These are phyloP conservation scores for Collybiopsis luxurians DNA, from an alignment of 768 basidiomycete species.

Conservation along the genomic window DNA sequence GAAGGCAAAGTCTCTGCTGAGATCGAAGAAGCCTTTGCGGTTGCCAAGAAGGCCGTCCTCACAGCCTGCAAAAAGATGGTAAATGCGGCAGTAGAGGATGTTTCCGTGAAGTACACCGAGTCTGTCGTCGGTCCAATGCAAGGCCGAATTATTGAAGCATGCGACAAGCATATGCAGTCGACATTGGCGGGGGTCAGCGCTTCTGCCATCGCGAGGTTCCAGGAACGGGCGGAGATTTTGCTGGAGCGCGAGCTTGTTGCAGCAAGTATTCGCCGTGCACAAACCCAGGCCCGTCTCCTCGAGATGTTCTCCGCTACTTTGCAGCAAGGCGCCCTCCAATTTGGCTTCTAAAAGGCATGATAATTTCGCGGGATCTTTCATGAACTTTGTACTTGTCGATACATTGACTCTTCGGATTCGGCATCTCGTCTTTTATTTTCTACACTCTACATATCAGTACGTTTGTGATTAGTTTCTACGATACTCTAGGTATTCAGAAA, in stretches of 20 bases:
- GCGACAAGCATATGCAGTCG: not conserved
- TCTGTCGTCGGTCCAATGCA: conserved; percentile 1
- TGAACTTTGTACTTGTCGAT: no score
- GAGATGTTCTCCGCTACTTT: not conserved
- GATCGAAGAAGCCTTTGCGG: not conserved
- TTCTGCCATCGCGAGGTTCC: not conserved
- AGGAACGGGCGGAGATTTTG: conserved; percentile 3
- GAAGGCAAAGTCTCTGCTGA: not conserved
- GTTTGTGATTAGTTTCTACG: no score
- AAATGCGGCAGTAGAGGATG: not conserved
- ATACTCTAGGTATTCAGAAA: no score
- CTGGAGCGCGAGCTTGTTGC: conserved; percentile 4
- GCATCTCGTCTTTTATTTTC: no score
- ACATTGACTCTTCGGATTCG: no score
- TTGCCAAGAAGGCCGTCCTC: not conserved
- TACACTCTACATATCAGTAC: no score
- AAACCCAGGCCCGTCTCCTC: not conserved
- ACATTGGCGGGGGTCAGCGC: not conserved
- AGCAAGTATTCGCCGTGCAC: not conserved
- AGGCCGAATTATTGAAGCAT: not conserved
- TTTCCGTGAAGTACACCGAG: not conserved
- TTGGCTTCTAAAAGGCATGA: no score
- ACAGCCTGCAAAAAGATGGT: not conserved
- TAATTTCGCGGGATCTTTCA: no score
- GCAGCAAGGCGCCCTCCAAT: not conserved